Percentiles rank a stretch among this genome's conserved stretches.
phyloP scores from a whole-genome alignment of 768 basidiomycete species.

The Suillus clintonianus region DNA sequence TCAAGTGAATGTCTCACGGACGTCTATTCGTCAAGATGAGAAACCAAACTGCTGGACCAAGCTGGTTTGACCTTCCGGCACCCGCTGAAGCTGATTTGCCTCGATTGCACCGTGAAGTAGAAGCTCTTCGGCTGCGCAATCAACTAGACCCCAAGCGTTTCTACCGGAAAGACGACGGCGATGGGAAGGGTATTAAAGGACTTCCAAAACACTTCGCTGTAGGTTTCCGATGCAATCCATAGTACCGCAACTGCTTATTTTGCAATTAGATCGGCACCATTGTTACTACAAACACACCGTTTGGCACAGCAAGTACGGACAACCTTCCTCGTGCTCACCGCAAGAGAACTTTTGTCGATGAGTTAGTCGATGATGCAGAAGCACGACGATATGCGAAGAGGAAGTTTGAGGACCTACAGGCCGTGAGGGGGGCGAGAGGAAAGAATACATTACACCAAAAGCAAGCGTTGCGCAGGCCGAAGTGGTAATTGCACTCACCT shows the following conservation, averaged over 20 bases:
- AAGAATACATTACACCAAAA: conserved; percentile 68
- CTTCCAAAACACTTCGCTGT: conserved; percentile 92
- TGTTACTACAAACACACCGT: conserved; percentile 67
- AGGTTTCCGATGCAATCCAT: conserved; percentile 27
- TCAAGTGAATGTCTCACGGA: background rate
- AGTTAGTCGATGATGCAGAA: conserved; percentile 87
- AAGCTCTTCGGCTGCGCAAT: conserved; percentile 83
- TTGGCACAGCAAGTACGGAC: conserved; percentile 66
- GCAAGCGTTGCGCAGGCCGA: conserved; percentile 60
- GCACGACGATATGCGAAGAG: conserved; percentile 86
- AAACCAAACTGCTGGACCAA: conserved; percentile 71
- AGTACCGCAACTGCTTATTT: background rate
- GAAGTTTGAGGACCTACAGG: conserved; percentile 82
- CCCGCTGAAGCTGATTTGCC: conserved; percentile 81
- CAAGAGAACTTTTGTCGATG: conserved; percentile 85
- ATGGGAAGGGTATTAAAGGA: conserved; percentile 82
- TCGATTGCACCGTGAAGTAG: conserved; percentile 79
- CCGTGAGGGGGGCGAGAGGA: conserved; percentile 66
- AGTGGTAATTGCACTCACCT: conserved; percentile 51
- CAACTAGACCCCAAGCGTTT: conserved; percentile 92
- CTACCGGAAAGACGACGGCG: conserved; percentile 84
- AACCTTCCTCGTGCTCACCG: conserved; percentile 70
- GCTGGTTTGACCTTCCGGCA: conserved; percentile 89
- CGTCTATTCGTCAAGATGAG: conserved; percentile 48
- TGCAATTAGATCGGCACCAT: conserved; percentile 73